Evolutionary conservation across 169 alveolate species (phyloP).

Genomic region (Plasmodium reichenowi): DNA sequence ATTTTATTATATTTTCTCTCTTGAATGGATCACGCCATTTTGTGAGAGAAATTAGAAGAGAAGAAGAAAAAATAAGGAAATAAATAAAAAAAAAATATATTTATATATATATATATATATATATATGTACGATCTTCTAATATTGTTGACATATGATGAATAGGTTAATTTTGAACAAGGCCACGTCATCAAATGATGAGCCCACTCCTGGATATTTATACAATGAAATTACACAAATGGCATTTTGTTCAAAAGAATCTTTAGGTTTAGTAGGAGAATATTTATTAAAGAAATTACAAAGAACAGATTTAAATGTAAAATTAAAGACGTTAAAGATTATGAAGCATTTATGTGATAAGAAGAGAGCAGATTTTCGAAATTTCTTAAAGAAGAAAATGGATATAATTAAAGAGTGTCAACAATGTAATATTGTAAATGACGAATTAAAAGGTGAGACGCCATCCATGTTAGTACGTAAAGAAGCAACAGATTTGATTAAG

Average conservation of each 20-base stretch:
- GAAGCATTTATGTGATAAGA: slow-evolving; percentile 81
- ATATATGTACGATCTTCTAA: too few species aligned
- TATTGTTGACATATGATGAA: slow-evolving; percentile 22
- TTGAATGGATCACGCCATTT: too few species aligned
- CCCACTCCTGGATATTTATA: slow-evolving; percentile 86
- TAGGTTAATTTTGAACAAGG: slow-evolving; percentile 75
- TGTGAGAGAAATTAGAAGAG: too few species aligned
- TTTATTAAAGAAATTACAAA: slow-evolving; percentile 78
- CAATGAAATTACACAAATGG: slow-evolving; percentile 82
- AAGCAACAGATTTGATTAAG: slow-evolving; percentile 65
- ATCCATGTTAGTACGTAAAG: slow-evolving; percentile 62
- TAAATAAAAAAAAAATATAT: too few species aligned
- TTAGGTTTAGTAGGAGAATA: slow-evolving; percentile 80
- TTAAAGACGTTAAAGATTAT: slow-evolving; percentile 82
- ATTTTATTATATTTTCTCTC: too few species aligned
- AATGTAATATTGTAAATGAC: slow-evolving; percentile 58
- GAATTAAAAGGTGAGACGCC: slow-evolving; percentile 71
- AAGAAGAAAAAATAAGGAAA: too few species aligned
- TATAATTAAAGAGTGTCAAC: slow-evolving; percentile 53
- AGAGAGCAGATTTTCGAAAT: slow-evolving; percentile 60
- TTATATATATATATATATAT: too few species aligned
- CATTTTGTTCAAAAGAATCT: slow-evolving; percentile 69
- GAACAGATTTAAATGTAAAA: slow-evolving; percentile 82
- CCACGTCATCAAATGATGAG: slow-evolving; percentile 84
- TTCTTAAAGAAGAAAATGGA: slow-evolving; percentile 67